Percentiles rank a stretch among this genome's conserved stretches.
phyloP scores from a whole-genome alignment of 345 rosid genomes.

The Pugionium dolabratum region DNA sequence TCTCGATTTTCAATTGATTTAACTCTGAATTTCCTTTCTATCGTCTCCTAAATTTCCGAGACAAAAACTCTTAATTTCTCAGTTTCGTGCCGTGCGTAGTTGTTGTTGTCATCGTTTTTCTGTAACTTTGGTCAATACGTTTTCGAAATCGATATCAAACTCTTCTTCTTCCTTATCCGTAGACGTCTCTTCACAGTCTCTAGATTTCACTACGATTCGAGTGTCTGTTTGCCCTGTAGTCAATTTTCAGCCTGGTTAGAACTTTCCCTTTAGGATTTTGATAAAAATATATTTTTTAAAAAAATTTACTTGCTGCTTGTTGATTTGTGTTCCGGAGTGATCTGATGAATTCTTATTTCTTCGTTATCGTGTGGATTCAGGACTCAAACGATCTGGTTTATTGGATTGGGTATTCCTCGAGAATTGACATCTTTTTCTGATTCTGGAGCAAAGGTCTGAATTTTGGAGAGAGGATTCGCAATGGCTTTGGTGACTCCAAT shows the following conservation, averaged over 20 bases:
- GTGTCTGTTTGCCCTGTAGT: slow-evolving; percentile 12
- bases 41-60: background rate
- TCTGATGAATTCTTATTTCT: slow-evolving; percentile 12
- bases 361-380: slow-evolving; percentile 22
- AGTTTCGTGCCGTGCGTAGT: slow-evolving; percentile 6
- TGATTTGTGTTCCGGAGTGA: slow-evolving; percentile 18
- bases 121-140: slow-evolving; percentile 22
- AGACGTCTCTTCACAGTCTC: background rate
- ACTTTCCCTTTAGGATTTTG: slow-evolving; percentile 16
- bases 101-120: background rate
- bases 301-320: too few species aligned
- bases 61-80: slow-evolving; percentile 4
- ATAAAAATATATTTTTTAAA: too few species aligned
- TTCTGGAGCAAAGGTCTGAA: background rate
- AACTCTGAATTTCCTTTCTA: background rate
- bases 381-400: slow-evolving; percentile 20
- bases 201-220: slow-evolving; percentile 21
- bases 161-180: slow-evolving; percentile 24
- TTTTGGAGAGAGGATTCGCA: background rate
- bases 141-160: slow-evolving; percentile 16
- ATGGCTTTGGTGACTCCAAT: slow-evolving; percentile 62
- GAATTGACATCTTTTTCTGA: too few species aligned
- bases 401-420: too few species aligned
- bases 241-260: slow-evolving; percentile 15
- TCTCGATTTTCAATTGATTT: too few species aligned